Evolutionary conservation across 1,139 yeast genomes (phyloP).

Genomic region (Wickerhamomyces sp.): DNA sequence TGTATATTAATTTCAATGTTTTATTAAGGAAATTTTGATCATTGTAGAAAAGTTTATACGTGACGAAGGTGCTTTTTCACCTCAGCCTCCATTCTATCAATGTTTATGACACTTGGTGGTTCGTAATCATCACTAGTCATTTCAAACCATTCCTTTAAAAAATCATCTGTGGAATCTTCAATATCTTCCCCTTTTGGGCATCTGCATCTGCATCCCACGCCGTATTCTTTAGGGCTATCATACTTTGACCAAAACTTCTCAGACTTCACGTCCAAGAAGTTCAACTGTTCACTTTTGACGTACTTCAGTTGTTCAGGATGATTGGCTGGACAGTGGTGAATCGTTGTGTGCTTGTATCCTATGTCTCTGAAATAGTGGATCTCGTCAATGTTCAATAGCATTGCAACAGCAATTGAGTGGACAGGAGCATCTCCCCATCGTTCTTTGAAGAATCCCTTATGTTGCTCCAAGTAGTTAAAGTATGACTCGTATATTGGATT

Average conservation of each 20-base stretch:
- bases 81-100: constrained; percentile 5
- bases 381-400: constrained; percentile 61
- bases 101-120: background rate
- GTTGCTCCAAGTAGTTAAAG: constrained; percentile 58
- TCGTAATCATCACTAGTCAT: constrained; percentile 27
- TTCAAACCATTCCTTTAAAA: constrained; percentile 37
- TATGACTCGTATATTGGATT: constrained; percentile 60
- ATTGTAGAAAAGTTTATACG: background rate
- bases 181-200: constrained; percentile 53
- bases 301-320: constrained; percentile 47
- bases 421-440: constrained; percentile 97
- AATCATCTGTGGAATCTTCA: constrained; percentile 36
- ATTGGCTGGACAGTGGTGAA: constrained; percentile 83
- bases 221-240: constrained; percentile 46
- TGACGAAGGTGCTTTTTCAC: too few species aligned
- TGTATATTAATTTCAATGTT: constrained; percentile 4
- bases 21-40: background rate
- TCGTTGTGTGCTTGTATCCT: constrained; percentile 76
- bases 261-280: constrained; percentile 11
- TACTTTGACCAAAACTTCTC: constrained; percentile 25
- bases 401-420: constrained; percentile 78
- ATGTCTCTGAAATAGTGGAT: constrained; percentile 88
- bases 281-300: constrained; percentile 12
- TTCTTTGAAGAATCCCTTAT: constrained; percentile 82
- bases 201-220: constrained; percentile 82